A percentile compares a stretch with the other conserved stretches of the same genome.
These are phyloP conservation scores for Croton setiger DNA, from an alignment of 441 rosid species.

Conservation along the genomic window DNA sequence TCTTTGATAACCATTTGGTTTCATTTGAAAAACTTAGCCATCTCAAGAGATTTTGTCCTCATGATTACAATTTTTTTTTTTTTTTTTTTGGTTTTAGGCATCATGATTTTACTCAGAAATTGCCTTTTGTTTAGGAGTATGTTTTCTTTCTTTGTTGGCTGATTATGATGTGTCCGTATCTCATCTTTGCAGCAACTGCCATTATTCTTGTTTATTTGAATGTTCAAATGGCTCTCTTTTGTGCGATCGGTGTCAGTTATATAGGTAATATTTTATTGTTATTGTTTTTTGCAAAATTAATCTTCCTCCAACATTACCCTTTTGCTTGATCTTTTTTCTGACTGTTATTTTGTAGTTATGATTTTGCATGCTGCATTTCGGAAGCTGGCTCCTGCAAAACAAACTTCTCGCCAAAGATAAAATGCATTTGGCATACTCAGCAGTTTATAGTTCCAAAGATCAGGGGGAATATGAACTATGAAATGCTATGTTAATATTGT, in stretches of 20 bases:
- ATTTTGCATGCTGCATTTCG: constrained; percentile 79
- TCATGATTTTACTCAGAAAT: neutral
- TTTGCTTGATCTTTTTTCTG: neutral
- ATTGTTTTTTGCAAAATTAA: neutral
- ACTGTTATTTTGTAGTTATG: constrained; percentile 41
- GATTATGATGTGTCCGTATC: constrained; percentile 10
- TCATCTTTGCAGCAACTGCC: constrained; percentile 59
- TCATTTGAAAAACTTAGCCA: neutral
- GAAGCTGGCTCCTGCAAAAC: constrained; percentile 62
- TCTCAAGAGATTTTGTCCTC: neutral
- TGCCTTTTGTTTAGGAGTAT: neutral
- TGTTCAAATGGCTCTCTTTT: constrained; percentile 84
- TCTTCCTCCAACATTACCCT: neutral
- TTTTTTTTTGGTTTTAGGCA: too few species aligned
- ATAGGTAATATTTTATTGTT: constrained; percentile 40
- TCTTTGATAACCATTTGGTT: constrained; percentile 6
- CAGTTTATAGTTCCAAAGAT: neutral
- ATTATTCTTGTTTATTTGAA: constrained; percentile 64
- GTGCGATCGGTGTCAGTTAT: constrained; percentile 64
- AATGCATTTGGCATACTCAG: constrained; percentile 6
- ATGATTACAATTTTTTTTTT: neutral
- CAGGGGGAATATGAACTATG: neutral
- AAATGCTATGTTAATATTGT: neutral
- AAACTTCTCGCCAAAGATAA: constrained; percentile 39
- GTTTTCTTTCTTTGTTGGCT: neutral